phyloP scores from a whole-genome alignment of 306 rosid species.

The Citrullus colocynthis region DNA sequence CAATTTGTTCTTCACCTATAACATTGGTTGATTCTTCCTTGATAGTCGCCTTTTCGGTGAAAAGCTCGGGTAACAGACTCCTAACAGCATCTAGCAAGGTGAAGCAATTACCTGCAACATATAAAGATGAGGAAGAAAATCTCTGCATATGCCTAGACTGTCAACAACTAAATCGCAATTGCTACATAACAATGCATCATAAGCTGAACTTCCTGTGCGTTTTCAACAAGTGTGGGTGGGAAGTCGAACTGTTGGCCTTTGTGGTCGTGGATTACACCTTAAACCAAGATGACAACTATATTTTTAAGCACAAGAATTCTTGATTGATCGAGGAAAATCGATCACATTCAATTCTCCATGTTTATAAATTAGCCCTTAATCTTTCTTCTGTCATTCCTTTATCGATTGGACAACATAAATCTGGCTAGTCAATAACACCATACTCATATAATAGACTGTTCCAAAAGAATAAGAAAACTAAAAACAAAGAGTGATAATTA shows the following conservation, averaged over 20 bases:
- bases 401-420: background rate
- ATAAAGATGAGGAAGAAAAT: background rate
- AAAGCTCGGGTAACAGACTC: conserved; percentile 64
- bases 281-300: background rate
- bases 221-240: background rate
- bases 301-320: background rate
- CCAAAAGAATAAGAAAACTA: background rate
- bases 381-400: background rate
- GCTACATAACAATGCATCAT: background rate
- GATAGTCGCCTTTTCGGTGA: conserved; percentile 11
- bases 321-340: background rate
- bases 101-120: conserved; percentile 48
- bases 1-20: conserved; percentile 18
- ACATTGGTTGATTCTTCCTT: conserved; percentile 14
- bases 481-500: background rate
- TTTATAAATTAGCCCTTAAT: background rate
- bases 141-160: background rate
- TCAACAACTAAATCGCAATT: background rate
- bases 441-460: background rate
- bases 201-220: background rate
- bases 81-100: conserved; percentile 63
- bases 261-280: background rate
- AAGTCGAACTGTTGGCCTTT: background rate
- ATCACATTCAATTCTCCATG: background rate
- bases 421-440: background rate